Evolutionary conservation across 2,329 filamentous ascomycete species (phyloP), one percentile per base, ranked within the genome.

Genomic region (Xylaria polymorpha): DNA sequence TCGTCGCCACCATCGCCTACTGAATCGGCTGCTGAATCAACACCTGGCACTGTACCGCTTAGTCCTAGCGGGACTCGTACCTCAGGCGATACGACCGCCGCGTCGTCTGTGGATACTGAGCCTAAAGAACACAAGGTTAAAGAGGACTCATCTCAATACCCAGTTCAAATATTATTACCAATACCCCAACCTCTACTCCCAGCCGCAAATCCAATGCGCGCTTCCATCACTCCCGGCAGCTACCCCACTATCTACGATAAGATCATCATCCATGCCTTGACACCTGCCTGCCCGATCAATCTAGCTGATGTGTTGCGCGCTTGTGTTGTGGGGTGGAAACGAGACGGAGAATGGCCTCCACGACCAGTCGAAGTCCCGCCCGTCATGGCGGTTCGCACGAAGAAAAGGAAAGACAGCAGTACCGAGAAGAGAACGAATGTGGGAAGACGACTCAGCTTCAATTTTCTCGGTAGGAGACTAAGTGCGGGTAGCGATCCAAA

Each of bases 281-380:
- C 94, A 2, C 95, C 95, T 0, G 91, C 92, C 1, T 93, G 97
- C 18, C 95, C 95, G 3, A 92, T 98, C 76, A 98, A 97, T 74
- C 87, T 98, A 0, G 83, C 86, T 37, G 93, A 97, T 74, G 90
- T 98, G 83, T 89, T 93, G 25, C 87, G 89, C 10, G 89, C 93
- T 14, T 92, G 95, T 72, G 94, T 98, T 0, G 86, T 91, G 35
- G 95, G 95, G 51, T 98, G 95, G 95, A 97, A 97, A 80, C 87
- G 93, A 48, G 93, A 96, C 75, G 94, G 94, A 18, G 93, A 97
- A 80, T 98, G 95, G 95, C 94, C 95, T 4, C 93, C 92, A 1
- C 88, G 88, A 73, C 79, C 85, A 0, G 82, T 82, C 20, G 76
- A 85, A 56, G 74, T 84, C 76, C 79, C 73, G 63, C 80, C 75